A percentile compares a stretch with the other conserved stretches of the same genome.
Conservation (phyloP, 2,329 filamentous ascomycete species). For the Thielaviopsis populi region DNA sequence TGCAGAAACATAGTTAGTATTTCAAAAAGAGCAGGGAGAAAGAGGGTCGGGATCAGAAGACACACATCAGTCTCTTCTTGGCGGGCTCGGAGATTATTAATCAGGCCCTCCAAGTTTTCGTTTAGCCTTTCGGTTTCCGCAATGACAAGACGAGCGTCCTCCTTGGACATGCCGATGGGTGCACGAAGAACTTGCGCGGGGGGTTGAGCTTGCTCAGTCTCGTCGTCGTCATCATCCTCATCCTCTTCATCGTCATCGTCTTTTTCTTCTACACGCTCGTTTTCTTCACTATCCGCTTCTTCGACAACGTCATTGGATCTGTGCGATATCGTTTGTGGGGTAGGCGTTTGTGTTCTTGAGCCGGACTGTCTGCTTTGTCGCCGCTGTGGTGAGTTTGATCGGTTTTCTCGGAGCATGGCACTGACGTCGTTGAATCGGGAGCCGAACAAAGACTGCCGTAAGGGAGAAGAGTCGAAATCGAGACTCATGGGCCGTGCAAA, state of each 20-base stretch:
- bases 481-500: conserved; percentile 15
- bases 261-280: not conserved
- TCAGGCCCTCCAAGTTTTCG: conserved; percentile 34
- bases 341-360: conserved; percentile 9
- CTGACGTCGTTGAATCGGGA: conserved; percentile 13
- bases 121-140: conserved; percentile 30
- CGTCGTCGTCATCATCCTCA: not conserved
- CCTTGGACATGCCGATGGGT: conserved; percentile 16
- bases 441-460: conserved; percentile 9
- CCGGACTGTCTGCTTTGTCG: not conserved
- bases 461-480: conserved; percentile 11
- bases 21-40: not conserved
- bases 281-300: not conserved
- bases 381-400: conserved; percentile 5
- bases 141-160: conserved; percentile 21
- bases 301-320: not conserved
- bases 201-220: not conserved
- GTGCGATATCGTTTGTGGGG: not conserved
- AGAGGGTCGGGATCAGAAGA: not conserved
- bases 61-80: conserved; percentile 43
- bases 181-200: not conserved
- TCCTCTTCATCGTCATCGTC: not conserved
- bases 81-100: conserved; percentile 37
- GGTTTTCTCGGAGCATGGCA: conserved; percentile 9
- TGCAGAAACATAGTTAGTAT: conserved; percentile 24